Evolutionary conservation across 352 stramenopile genomes (phyloP), one percentile per base, ranked within the genome.

Genomic region (Phytophthora constricta): DNA sequence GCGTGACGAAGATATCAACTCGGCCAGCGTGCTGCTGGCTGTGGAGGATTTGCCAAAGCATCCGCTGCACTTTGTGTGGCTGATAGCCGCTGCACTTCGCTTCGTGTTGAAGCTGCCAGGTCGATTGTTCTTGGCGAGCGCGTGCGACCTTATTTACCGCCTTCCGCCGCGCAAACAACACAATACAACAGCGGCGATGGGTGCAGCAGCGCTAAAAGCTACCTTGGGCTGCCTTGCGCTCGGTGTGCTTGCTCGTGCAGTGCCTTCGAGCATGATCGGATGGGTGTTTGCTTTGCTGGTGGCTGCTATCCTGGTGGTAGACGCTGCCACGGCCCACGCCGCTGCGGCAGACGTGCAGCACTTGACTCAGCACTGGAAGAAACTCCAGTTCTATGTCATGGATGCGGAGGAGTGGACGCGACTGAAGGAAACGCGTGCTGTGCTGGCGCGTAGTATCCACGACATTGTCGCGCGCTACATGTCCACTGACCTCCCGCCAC

Each of bases 311-410:
- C 25, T 84, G 28, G 46, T 70, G 20, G 43, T 90, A 14, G 53
- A 80, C 13, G 68, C 57, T 5, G 49, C 80, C 22, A 80, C 84
- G 20, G 60, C 66, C 26, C 68, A 76, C 43, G 72, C 77, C 25
- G 68, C 68, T 0, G 73, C 72, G 33, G 54, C 72, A 14, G 71
- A 76, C 22, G 72, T 78, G 20, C 71, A 80, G n/a, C 72, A 82
- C 20, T 55, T 90, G 53, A 77, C 73, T 16, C 70, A 83, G 53
- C 77, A 89, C 49, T 85, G 82, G 81, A 85, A 88, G 59, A 90
- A 90, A 59, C 66, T 83, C 20, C 84, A 92, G 68, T 90, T 92
- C 37, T 89, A 92, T 58, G 57, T 92, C 4, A 90, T 92, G 81
- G 84, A 90, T 69, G 42, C 70, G 2, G 63, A 75, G 0, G 80